Conservation (phyloP, 305 asterid species). For the Solanum hybrid region DNA sequence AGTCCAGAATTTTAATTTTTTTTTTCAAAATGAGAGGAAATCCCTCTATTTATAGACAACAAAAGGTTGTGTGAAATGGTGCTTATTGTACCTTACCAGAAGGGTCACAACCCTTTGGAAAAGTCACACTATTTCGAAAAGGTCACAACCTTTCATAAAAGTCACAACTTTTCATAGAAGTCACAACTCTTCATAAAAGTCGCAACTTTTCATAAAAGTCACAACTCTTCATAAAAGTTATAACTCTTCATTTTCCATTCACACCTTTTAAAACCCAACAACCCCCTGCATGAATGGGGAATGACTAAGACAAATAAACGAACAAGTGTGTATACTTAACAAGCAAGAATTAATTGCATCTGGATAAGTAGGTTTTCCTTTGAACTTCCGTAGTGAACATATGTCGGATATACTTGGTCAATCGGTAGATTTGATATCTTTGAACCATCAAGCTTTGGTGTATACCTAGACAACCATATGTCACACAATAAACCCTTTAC, state of each 20-base stretch:
- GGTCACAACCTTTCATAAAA: neutral
- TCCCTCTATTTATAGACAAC: neutral
- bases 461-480: neutral
- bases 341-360: neutral
- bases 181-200: neutral
- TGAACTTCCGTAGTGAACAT: too few species aligned
- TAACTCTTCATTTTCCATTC: neutral
- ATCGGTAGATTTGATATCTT: too few species aligned
- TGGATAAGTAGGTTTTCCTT: neutral
- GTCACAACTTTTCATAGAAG: neutral
- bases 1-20: neutral
- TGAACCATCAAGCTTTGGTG: neutral
- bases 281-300: neutral
- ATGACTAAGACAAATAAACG: neutral
- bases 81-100: neutral
- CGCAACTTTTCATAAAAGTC: too few species aligned
- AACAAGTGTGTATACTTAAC: neutral
- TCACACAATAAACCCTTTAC: neutral
- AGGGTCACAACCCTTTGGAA: neutral
- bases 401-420: neutral
- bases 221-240: neutral
- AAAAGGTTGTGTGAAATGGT: neutral
- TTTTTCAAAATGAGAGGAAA: neutral
- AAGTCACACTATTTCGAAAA: neutral
- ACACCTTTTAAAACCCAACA: neutral